Base-by-base conservation (phyloP, 1,139 yeast species). In the Kazachstania sp. region DNA sequence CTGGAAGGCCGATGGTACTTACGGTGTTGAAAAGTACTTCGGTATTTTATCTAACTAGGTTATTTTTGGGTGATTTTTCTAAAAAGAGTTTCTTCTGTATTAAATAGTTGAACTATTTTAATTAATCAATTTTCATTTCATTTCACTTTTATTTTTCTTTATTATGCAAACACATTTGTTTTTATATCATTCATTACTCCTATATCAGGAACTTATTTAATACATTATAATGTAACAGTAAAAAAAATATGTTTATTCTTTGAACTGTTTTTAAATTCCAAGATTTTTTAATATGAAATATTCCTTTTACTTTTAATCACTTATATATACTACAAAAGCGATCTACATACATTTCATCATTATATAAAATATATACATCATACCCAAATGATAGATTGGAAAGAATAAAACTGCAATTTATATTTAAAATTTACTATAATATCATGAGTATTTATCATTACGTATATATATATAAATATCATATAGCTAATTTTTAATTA, bases 1-100 rank as follows among this genome's bases (percentile, higher is more conserved):
- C 65, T 84, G 94, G 94, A 84, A 84, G 70, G 71, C 71, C 50
- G 79, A 81, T 44, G 92, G 90, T 55, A 62, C 75, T 28, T 75
- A 75, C 64, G 74, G 72, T 56, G 83, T 79, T 56, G 92, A 84
- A 69, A 79, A 81, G 67, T 76, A 74, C 73, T 84, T 86, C 86
- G 92, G 92, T 61, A 70, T 81, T 51, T 69, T 52, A 31, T 51
- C 53, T 13, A 31, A 45, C 31, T 30, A 51, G n/a, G 18, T 38
- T 28, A 23, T 23, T 3, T 32, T 32, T 9, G 28, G 28, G 28
- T 23, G 38, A 20, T 36, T 36, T 11, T 36, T 18, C 15, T n/a
- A 36, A 11, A 15, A 3, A n/a, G n/a, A n/a, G n/a, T n/a, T n/a
- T n/a, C n/a, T 36, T 18, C 23, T 12, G 28, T 23, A 23, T 7